Base-by-base conservation (phyloP, 2,329 filamentous ascomycete genomes). In the Tetracladium maxilliforme region DNA sequence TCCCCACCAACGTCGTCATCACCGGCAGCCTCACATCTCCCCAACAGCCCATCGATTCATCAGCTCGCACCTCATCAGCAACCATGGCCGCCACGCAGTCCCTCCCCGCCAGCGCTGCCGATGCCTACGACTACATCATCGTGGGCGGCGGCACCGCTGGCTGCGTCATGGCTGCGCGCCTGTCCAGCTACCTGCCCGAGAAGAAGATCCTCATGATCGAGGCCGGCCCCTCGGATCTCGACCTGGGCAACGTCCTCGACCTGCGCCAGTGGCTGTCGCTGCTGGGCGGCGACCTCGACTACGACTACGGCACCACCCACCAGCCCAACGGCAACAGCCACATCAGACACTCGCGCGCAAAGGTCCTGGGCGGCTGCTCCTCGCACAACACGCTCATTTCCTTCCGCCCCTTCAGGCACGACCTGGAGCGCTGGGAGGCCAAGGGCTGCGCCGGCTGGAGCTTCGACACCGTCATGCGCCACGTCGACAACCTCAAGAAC, bases 301-400 rank as follows among this genome's bases (percentile, higher is more conserved):
- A 87, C 52, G 83, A 92, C 53, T 92, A 92, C 53, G 70, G 70
- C 42, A 92, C 83, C 20, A 41, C 74, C 23, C 82, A 92, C 54
- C 84, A 93, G 58, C 83, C 83, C 35, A 90, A 71, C 57, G 82
- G 83, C 45, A 93, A 93, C 61, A 90, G 80, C 29, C 68, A 83
- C 56, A 92, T 93, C 56, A 74, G 83, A 36, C 84, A 92, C 58
- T 92, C 84, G 10, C 76, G 84, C 33, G 84, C 84, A 35, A 92
- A 92, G 61, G 83, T 93, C 19, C 67, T 93, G 16, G 84, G 84
- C 38, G 84, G 84, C 37, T 93, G 84, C 63, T 92, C 83, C 22
- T 87, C 79, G 31, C 84, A 92, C 64, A 93, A 93, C 56, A 92
- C 84, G 12, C 63, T 92, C 41, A 92, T 93, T 51, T 90, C 80